Percentiles rank a stretch among this genome's conserved stretches.
Evolutionary conservation across 257 asterid genomes (phyloP).

Genomic region (Lantana camara): DNA sequence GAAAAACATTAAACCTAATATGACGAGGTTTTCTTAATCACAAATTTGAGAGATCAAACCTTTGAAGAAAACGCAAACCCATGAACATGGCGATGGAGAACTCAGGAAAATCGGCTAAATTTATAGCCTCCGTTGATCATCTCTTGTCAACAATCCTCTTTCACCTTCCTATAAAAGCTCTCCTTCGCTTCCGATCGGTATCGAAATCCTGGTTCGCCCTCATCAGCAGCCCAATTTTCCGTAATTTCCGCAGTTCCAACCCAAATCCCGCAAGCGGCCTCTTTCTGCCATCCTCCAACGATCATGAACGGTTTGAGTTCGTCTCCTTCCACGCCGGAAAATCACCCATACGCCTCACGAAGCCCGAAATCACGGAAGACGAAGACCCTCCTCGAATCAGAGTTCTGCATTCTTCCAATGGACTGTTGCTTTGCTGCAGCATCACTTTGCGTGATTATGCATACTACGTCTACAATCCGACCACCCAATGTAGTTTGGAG

Average conservation of each 20-base stretch:
- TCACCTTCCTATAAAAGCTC: slow-evolving; percentile 35
- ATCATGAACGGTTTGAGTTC: too few species aligned
- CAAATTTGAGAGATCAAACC: too few species aligned
- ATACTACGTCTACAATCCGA: background rate
- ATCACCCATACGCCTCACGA: background rate
- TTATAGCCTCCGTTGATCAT: slow-evolving; percentile 34
- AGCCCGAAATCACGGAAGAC: background rate
- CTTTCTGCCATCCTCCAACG: background rate
- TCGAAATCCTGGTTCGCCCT: slow-evolving; percentile 45
- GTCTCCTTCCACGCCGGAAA: too few species aligned
- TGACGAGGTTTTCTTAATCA: too few species aligned
- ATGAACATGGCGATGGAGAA: slow-evolving; percentile 9
- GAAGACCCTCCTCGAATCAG: background rate
- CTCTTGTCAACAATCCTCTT: slow-evolving; percentile 32
- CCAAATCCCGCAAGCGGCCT: slow-evolving; percentile 36
- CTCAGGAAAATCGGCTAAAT: slow-evolving; percentile 33
- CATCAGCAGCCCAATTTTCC: slow-evolving; percentile 36
- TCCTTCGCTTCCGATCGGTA: slow-evolving; percentile 36
- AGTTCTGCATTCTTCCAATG: slow-evolving; percentile 4
- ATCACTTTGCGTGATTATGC: background rate
- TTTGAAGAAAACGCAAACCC: background rate
- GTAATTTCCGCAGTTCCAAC: slow-evolving; percentile 18
- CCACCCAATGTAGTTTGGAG: background rate
- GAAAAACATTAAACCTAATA: too few species aligned
- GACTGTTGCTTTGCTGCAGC: background rate